phyloP scores from a whole-genome alignment of 2,329 filamentous ascomycete genomes.

The Pseudogymnoascus sp. region DNA sequence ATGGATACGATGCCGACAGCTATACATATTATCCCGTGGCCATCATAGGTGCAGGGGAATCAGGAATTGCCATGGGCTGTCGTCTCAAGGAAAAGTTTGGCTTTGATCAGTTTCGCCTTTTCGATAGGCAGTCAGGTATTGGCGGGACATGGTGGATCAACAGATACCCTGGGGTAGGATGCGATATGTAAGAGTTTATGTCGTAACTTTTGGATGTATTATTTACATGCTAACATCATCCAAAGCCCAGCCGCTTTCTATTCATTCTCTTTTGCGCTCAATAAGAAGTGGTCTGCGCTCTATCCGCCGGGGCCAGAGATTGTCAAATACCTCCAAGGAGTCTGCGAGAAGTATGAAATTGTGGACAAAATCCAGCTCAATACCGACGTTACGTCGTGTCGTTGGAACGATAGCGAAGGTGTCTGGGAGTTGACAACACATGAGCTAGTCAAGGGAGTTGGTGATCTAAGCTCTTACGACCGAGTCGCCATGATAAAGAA shows the following conservation, averaged over 20 bases:
- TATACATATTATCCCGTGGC: slow-evolving; percentile 43
- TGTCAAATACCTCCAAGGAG: slow-evolving; percentile 43
- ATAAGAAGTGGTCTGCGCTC: slow-evolving; percentile 43
- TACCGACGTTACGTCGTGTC: slow-evolving; percentile 46
- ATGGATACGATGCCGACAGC: slow-evolving; percentile 32
- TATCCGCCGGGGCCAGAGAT: slow-evolving; percentile 44
- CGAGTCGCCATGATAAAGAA: slow-evolving; percentile 36
- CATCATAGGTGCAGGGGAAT: slow-evolving; percentile 52
- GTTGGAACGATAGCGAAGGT: slow-evolving; percentile 45
- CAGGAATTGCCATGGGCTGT: slow-evolving; percentile 53
- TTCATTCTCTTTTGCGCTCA: slow-evolving; percentile 49
- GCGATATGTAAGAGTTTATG: slow-evolving; percentile 38
- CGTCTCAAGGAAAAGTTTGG: slow-evolving; percentile 45
- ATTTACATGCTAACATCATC: slow-evolving; percentile 15
- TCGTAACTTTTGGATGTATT: not conserved
- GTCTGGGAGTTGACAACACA: slow-evolving; percentile 48
- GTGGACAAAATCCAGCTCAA: slow-evolving; percentile 52
- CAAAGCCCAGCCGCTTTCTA: slow-evolving; percentile 48
- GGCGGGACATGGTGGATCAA: slow-evolving; percentile 57
- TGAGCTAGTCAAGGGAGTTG: slow-evolving; percentile 44
- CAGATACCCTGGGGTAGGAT: slow-evolving; percentile 47
- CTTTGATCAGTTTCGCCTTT: slow-evolving; percentile 52
- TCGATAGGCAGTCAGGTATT: slow-evolving; percentile 48
- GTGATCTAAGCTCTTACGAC: slow-evolving; percentile 44
- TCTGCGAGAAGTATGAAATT: slow-evolving; percentile 45